These are phyloP conservation scores for Sugiyamaella lignohabitans DNA, from an alignment of 805 yeast genomes.

Conservation along the genomic window DNA sequence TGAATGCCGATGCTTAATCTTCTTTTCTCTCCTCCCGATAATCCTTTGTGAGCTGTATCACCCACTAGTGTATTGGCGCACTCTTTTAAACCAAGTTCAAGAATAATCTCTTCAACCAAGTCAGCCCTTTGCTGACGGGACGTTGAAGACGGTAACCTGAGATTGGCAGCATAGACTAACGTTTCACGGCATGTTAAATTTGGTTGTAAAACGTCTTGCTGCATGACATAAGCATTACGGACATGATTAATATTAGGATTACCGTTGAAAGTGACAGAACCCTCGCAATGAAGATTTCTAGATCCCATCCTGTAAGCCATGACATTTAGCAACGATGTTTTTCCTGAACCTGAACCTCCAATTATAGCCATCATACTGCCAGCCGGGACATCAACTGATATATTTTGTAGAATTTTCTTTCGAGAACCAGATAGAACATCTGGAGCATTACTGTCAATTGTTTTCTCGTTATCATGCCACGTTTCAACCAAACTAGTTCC, in stretches of 20 bases:
- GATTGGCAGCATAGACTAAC: conserved; percentile 60
- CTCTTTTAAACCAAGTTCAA: conserved; percentile 59
- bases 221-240: conserved; percentile 60
- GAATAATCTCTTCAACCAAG: conserved; percentile 54
- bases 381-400: conserved; percentile 9
- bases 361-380: conserved; percentile 70
- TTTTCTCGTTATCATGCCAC: neutral
- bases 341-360: conserved; percentile 87
- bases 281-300: conserved; percentile 21
- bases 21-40: conserved; percentile 83
- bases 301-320: conserved; percentile 29
- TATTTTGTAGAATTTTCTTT: conserved; percentile 6
- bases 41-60: conserved; percentile 45
- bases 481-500: neutral
- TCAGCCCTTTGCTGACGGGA: conserved; percentile 38
- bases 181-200: conserved; percentile 70
- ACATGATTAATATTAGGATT: conserved; percentile 26
- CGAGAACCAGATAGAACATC: conserved; percentile 1
- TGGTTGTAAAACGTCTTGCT: conserved; percentile 67
- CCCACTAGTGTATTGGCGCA: conserved; percentile 56
- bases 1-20: conserved; percentile 74
- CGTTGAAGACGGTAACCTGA: conserved; percentile 49
- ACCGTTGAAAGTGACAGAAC: conserved; percentile 27
- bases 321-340: conserved; percentile 67
- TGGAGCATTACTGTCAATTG: neutral